Evolutionary conservation across 108 stramenopile genomes (phyloP).

Genomic region (Cylindrotheca closterium): DNA sequence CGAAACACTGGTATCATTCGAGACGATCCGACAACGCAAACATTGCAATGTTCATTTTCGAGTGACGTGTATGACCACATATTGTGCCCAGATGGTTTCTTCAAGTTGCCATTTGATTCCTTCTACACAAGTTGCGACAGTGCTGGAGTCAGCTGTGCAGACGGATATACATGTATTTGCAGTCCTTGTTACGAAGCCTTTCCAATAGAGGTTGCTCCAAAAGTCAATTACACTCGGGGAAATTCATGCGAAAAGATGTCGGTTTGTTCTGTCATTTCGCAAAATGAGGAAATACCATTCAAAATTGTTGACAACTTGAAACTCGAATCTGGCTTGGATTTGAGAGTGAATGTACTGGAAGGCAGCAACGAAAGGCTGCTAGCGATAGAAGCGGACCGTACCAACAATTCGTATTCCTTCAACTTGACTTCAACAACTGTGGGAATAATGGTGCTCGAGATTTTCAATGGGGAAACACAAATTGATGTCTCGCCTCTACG

Average conservation of each 20-base stretch:
- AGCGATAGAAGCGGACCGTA: not conserved
- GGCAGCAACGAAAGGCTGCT: not conserved
- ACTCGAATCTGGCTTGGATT: not conserved
- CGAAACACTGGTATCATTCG: conserved; percentile 27
- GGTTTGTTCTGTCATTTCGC: conserved; percentile 5
- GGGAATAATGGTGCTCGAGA: not conserved
- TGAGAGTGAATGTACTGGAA: not conserved
- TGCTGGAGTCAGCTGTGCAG: conserved; percentile 21
- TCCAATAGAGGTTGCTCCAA: not conserved
- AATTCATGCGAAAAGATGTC: not conserved
- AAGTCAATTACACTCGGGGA: not conserved
- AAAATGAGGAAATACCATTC: conserved; percentile 3
- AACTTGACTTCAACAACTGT: not conserved
- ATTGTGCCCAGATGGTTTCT: conserved; percentile 24
- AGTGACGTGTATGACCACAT: conserved; percentile 32
- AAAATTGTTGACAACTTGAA: conserved; percentile 18
- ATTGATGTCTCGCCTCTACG: not conserved
- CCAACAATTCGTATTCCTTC: not conserved
- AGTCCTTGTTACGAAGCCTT: conserved; percentile 13
- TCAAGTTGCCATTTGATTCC: not conserved
- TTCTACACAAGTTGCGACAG: conserved; percentile 6
- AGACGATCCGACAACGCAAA: not conserved
- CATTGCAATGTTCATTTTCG: conserved; percentile 17
- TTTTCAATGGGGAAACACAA: not conserved
- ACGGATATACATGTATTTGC: conserved; percentile 24